phyloP scores from a whole-genome alignment of 352 stramenopile species.

The Phytophthora sp. region DNA sequence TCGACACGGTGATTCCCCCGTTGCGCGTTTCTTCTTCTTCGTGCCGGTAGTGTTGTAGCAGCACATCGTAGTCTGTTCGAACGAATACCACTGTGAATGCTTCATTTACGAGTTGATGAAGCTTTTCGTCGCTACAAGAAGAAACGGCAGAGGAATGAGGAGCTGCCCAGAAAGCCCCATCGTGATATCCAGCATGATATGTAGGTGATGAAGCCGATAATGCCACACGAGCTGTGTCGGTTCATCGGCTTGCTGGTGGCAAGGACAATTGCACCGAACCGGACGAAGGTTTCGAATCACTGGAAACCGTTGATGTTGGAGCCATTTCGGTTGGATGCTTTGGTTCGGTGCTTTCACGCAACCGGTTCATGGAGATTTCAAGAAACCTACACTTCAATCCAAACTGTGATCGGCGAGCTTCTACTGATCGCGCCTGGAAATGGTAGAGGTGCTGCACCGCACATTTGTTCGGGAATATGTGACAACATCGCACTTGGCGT shows the following conservation, averaged over 20 bases:
- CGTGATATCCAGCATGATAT: constrained; percentile 22
- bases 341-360: background rate
- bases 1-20: constrained; percentile 15
- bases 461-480: too few species aligned
- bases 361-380: constrained; percentile 27
- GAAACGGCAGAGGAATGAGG: background rate
- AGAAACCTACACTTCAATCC: too few species aligned
- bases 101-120: constrained; percentile 1
- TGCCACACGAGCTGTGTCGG: too few species aligned
- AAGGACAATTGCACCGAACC: constrained; percentile 15
- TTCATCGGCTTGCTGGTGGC: constrained; percentile 13
- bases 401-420: too few species aligned
- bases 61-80: constrained; percentile 20
- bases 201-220: constrained; percentile 1
- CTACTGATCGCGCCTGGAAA: too few species aligned
- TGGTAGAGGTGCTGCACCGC: too few species aligned
- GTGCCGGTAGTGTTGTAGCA: constrained; percentile 21
- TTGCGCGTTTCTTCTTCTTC: constrained; percentile 23
- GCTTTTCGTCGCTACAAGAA: constrained; percentile 8
- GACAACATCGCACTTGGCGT: constrained; percentile 9
- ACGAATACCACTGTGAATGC: constrained; percentile 19
- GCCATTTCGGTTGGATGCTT: constrained; percentile 21
- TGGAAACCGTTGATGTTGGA: constrained; percentile 10
- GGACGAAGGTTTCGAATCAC: constrained; percentile 17
- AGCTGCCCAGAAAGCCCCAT: constrained; percentile 3